phyloP scores from a whole-genome alignment of 805 yeast genomes.

The Metschnikowia sp. region DNA sequence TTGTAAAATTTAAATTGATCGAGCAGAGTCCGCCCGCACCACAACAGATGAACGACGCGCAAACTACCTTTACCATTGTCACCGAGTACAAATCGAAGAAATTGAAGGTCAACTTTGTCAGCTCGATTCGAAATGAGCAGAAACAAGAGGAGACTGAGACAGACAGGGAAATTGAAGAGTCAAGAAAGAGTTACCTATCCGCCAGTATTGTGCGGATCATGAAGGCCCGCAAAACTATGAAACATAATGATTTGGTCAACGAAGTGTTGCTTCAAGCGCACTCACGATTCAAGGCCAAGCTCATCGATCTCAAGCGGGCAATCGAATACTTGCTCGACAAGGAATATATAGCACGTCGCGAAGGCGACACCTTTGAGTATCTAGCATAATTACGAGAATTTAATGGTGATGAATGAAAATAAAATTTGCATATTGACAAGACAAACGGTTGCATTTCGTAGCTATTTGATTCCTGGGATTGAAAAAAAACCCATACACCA shows the following conservation, averaged over 20 bases:
- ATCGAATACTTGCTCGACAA: conserved; percentile 82
- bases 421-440: too few relatives aligned
- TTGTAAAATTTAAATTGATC: conserved; percentile 73
- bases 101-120: conserved; percentile 74
- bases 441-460: too few relatives aligned
- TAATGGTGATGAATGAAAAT: not conserved
- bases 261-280: conserved; percentile 87
- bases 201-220: conserved; percentile 95
- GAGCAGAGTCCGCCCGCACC: conserved; percentile 62
- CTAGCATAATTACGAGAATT: conserved; percentile 50
- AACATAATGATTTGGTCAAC: conserved; percentile 76
- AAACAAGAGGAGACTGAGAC: conserved; percentile 71
- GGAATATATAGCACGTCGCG: conserved; percentile 78
- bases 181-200: conserved; percentile 78
- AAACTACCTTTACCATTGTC: conserved; percentile 66
- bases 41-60: conserved; percentile 42
- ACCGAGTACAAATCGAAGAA: conserved; percentile 82
- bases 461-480: not conserved
- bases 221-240: conserved; percentile 84
- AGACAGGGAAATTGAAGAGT: conserved; percentile 78
- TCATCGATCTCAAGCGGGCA: conserved; percentile 81
- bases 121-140: conserved; percentile 56
- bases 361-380: conserved; percentile 73
- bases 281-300: conserved; percentile 78
- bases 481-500: not conserved